A percentile compares a stretch with the other conserved stretches of the same genome.
Conservation (phyloP, 1,284 basidiomycete species). For the Rhodotorula mucilaginosa region DNA sequence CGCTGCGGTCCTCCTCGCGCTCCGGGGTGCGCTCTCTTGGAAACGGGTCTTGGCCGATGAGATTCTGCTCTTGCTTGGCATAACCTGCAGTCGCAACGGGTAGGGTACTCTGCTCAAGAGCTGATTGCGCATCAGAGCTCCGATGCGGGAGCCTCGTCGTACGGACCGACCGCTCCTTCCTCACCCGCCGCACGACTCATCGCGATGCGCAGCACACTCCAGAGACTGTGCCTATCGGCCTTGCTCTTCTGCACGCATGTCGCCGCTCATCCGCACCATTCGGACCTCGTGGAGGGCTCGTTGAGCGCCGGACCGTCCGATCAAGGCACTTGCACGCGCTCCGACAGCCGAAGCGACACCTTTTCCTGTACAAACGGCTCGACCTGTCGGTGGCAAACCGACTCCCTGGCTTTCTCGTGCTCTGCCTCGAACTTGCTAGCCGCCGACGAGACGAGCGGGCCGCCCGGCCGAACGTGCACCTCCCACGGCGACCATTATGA, state of each 20-base stretch:
- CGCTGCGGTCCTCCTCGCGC: too few species aligned
- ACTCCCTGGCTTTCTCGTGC: constrained; percentile 3
- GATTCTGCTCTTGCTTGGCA: too few species aligned
- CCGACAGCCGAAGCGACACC: constrained; percentile 14
- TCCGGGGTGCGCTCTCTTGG: too few species aligned
- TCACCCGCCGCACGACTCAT: too few species aligned
- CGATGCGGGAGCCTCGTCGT: too few species aligned
- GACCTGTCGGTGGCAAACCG: constrained; percentile 27
- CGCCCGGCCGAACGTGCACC: constrained; percentile 21
- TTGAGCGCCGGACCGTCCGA: constrained; percentile 2
- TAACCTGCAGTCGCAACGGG: too few species aligned
- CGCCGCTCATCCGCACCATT: neutral
- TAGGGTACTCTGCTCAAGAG: too few species aligned
- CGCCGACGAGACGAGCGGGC: constrained; percentile 6
- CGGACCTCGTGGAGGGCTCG: neutral
- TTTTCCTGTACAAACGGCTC: constrained; percentile 37
- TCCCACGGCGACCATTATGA: constrained; percentile 32
- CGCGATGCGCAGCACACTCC: too few species aligned
- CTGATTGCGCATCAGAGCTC: too few species aligned
- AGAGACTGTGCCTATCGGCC: neutral
- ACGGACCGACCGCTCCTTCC: too few species aligned
- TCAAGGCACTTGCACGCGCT: constrained; percentile 15
- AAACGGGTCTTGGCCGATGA: too few species aligned
- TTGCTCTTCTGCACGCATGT: neutral
- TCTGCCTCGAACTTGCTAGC: constrained; percentile 12